phyloP scores from a whole-genome alignment of 148 eudicot species.

The Euryodendron excelsum region DNA sequence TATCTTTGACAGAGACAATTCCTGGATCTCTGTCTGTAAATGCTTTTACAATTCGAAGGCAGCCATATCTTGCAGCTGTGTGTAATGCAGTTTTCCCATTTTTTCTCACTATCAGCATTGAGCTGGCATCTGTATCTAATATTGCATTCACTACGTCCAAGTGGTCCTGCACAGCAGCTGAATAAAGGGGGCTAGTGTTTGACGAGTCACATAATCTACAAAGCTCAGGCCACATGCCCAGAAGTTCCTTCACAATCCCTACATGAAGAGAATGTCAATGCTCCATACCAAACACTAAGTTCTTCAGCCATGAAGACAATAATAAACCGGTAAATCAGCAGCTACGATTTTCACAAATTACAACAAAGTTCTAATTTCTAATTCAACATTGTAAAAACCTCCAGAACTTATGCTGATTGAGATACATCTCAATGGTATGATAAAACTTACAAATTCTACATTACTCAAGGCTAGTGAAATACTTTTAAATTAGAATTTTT shows the following conservation, averaged over 20 bases:
- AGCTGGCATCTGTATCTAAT: constrained; percentile 53
- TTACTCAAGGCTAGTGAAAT: neutral
- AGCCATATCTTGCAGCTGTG: constrained; percentile 74
- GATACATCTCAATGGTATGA: neutral
- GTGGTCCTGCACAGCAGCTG: constrained; percentile 75
- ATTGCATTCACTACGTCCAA: constrained; percentile 75
- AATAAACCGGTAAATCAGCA: constrained; percentile 1
- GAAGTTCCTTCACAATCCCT: constrained; percentile 66
- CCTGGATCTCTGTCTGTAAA: constrained; percentile 62
- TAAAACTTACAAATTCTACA: neutral
- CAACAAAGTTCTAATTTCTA: neutral
- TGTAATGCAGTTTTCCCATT: constrained; percentile 93
- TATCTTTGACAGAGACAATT: constrained; percentile 71
- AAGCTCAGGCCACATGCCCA: constrained; percentile 70
- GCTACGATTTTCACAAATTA: neutral
- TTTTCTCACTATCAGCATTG: constrained; percentile 61
- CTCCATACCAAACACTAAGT: neutral
- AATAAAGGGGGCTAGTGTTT: constrained; percentile 82
- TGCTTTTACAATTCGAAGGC: constrained; percentile 49
- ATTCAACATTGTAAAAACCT: neutral
- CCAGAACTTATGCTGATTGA: neutral
- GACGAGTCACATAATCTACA: constrained; percentile 61
- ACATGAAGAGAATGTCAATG: constrained; percentile 14
- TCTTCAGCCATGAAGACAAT: neutral
- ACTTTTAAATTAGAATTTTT: neutral